phyloP scores from a whole-genome alignment of 306 rosid genomes.

The Begonia masoniana region DNA sequence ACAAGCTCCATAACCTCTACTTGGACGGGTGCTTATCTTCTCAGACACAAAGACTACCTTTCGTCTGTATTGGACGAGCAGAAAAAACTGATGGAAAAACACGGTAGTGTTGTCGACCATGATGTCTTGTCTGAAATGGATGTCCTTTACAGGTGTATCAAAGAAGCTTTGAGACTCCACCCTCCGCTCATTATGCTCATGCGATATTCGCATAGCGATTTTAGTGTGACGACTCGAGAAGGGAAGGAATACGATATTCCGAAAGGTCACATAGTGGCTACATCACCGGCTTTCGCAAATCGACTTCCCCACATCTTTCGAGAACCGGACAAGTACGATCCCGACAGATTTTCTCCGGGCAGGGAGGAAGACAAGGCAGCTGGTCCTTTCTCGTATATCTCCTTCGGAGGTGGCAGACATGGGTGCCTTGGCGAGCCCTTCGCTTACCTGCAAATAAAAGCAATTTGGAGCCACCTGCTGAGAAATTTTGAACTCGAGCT shows the following conservation, averaged over 20 bases:
- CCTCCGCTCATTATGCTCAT: slow-evolving; percentile 87
- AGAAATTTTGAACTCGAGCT: slow-evolving; percentile 90
- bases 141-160: slow-evolving; percentile 61
- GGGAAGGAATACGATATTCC: slow-evolving; percentile 82
- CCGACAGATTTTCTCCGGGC: slow-evolving; percentile 59
- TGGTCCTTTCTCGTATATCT: slow-evolving; percentile 81
- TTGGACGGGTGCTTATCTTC: slow-evolving; percentile 94
- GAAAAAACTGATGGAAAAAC: slow-evolving; percentile 46
- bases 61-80: slow-evolving; percentile 71
- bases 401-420: slow-evolving; percentile 94
- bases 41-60: slow-evolving; percentile 48
- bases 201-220: slow-evolving; percentile 76
- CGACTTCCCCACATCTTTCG: slow-evolving; percentile 58
- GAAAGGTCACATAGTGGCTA: slow-evolving; percentile 88
- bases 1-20: slow-evolving; percentile 94
- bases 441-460: slow-evolving; percentile 90
- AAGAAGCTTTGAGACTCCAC: slow-evolving; percentile 95
- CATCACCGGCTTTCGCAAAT: slow-evolving; percentile 90
- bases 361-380: slow-evolving; percentile 92
- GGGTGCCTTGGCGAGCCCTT: slow-evolving; percentile 99
- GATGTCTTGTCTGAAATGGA: slow-evolving; percentile 97
- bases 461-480: slow-evolving; percentile 87
- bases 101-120: slow-evolving; percentile 72
- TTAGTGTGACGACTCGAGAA: slow-evolving; percentile 57
- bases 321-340: slow-evolving; percentile 78